Base-by-base conservation (phyloP, 1,139 yeast species). In the Suhomyces choctaworum region DNA sequence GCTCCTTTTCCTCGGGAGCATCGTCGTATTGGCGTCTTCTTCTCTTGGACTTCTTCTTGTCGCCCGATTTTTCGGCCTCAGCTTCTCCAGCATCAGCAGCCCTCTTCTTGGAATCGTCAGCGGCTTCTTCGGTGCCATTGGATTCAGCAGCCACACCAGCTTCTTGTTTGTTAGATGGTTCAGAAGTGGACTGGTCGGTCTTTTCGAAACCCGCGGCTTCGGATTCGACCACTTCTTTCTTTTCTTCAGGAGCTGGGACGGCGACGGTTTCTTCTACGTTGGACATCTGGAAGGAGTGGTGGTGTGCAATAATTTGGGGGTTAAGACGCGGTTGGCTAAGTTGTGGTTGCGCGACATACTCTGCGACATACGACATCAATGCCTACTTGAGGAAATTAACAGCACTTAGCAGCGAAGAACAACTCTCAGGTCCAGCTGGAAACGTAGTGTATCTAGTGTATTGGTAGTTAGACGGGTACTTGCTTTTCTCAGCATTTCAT, bases 41-140 rank as follows among this genome's bases (percentile, higher is more conserved):
- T 51, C 62, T 66, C 62, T 40, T 71, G 72, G 29, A 61, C 66
- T 39, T 64, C 63, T 42, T 63, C 64, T 42, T 67, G 36, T 40
- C 42, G 45, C 45, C 51, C 42, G 36, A 52, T 44, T 31, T 51
- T 41, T 32, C 47, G 31, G 69, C 62, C 62, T 63, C 64, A 61
- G 60, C 34, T 36, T 70, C 62, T 62, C 62, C 64, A 61, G 61
- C 29, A 4, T 25, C 37, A 15, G 35, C 32, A 9, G 21, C 29
- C 21, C 34, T 36, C 27, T 32, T 36, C 24, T 30, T 28, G 16
- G 29, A 7, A 7, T 32, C 31, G 17, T 25, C 28, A 17, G 33
- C 39, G 7, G 37, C 54, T 48, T 36, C 13, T 14, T 29, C 26
- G 19, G 19, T 16, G 22, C 32, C 36, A 21, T 39, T 21, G n/a